These are phyloP conservation scores for Angomonas ambiguus DNA, from an alignment of 208 protist species.

Conservation along the genomic window DNA sequence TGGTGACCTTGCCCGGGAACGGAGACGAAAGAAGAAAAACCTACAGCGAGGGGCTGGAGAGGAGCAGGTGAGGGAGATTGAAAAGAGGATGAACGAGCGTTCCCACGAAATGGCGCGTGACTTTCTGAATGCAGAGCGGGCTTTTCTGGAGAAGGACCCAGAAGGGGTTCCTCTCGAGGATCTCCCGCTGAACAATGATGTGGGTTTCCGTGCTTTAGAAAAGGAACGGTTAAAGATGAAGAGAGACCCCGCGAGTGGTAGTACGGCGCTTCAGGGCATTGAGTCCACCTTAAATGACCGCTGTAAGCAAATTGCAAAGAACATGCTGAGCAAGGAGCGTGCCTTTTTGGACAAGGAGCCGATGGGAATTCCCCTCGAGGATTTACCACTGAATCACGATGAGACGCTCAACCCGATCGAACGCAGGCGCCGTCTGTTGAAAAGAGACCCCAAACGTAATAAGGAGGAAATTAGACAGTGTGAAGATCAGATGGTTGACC, in stretches of 20 bases:
- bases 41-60: constrained; percentile 35
- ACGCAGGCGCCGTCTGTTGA: constrained; percentile 35
- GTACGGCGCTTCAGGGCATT: constrained; percentile 19
- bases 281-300: constrained; percentile 51
- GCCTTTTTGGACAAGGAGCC: constrained; percentile 83
- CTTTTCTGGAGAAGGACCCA: constrained; percentile 68
- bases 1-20: constrained; percentile 51
- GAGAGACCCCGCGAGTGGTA: constrained; percentile 36
- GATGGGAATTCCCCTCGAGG: constrained; percentile 66
- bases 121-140: constrained; percentile 53
- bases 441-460: constrained; percentile 43
- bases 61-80: constrained; percentile 37
- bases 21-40: constrained; percentile 48
- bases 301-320: constrained; percentile 39
- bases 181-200: constrained; percentile 63
- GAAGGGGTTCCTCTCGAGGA: constrained; percentile 73
- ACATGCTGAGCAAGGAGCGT: constrained; percentile 68
- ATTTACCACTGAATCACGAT: constrained; percentile 76
- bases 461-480: constrained; percentile 40
- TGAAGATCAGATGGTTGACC: constrained; percentile 65
- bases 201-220: constrained; percentile 45
- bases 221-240: constrained; percentile 55
- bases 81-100: constrained; percentile 71
- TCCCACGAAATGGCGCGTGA: constrained; percentile 55
- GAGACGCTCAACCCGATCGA: constrained; percentile 62